Evolutionary conservation across 371 early-diverging fungal species (phyloP), one percentile per base, ranked within the genome.

Genomic region (Syncephalis plumigaleata): DNA sequence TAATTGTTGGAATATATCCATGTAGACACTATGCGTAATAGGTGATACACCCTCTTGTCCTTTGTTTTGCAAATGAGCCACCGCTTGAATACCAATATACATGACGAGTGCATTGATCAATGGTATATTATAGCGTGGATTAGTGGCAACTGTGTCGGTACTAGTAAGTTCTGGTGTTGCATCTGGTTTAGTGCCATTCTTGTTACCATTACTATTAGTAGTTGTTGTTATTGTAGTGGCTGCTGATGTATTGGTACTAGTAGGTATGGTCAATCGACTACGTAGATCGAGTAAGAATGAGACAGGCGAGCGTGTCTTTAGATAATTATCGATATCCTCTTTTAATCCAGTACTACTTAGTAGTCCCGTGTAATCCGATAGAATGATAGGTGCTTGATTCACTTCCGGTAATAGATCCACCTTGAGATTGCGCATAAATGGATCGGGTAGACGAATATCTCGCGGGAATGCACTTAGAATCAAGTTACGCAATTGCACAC

Each of bases 381-480:
- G 61, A 15, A 96, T 76, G 4, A 67, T 72, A 1, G 97, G 97
- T 1, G 83, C 68, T 53, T 81, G 77, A 36, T 75, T 75, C 55
- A 84, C 83, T 58, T 88, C 92, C 0, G 90, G 80, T 25, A 92
- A 67, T 42, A 83, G 59, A 47, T 90, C 90, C 3, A 96, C 88
- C 59, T 91, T 89, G 56, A 97, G 71, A 51, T 88, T 87, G 18
- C 89, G 91, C 2, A 90, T 88, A 57, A 95, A 89, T 13, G 98
- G 98, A 64, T 97, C 98, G 0, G 94, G 96, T 25, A 95, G 65
- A 11, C 87, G 76, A 93, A 95, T 90, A 52, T 78, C 80, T 26
- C 87, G 75, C n/a, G 98, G 94, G 63, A 91, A 95, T 0, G 94
- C 94, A 51, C 88, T 86, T 39, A 94, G 69, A 44, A 98, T 81